Base-by-base conservation (phyloP, 208 protist species). In the Acanthamoeba lenticulata region DNA sequence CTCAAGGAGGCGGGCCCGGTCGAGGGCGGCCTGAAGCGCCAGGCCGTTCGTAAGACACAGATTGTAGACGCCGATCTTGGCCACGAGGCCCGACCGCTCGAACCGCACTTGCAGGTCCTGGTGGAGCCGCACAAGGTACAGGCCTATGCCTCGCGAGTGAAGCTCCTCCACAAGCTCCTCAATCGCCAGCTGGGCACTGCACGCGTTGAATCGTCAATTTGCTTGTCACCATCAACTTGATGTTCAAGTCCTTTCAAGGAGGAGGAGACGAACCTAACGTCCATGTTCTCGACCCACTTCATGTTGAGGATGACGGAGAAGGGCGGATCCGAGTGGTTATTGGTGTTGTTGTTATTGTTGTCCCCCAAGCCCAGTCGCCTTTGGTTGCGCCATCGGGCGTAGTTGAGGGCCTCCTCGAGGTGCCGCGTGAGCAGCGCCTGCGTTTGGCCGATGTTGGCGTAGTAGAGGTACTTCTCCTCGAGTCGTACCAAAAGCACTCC, bases 381-480 rank as follows among this genome's bases (percentile, higher is more conserved):
- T n/a, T n/a, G n/a, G n/a, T n/a, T n/a, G n/a, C n/a, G n/a, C 17
- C n/a, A 24, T 19, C 72, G 32, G 21, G 40, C 42, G 1, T 47
- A 2, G 21, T 2, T 21, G 1, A 42, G 72, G 34, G 72, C 38
- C 42, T 81, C 72, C 72, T 81, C 40, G 9, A 81, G n/a, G 2
- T 74, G 65, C 2, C 65, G 65, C 2, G 65, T 42, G 6, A 74
- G 27, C 32, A 74, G n/a, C 4, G 65, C 72, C 72, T 81, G 72
- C n/a, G 72, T 81, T 1, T 32, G 72, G 32, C 72, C 72, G 1
- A 81, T 49, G 42, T 81, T 81, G 72, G 72, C 72, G n/a, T 81
- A 81, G 72, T 81, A 81, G 40, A 81, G 42, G 40, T 81, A 81
- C 72, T 81, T 42, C 72, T 81, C 72, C 40, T 81, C 72, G 72